Evolutionary conservation across 129 eudicot genomes (phyloP).

Genomic region (Arctium lappa): DNA sequence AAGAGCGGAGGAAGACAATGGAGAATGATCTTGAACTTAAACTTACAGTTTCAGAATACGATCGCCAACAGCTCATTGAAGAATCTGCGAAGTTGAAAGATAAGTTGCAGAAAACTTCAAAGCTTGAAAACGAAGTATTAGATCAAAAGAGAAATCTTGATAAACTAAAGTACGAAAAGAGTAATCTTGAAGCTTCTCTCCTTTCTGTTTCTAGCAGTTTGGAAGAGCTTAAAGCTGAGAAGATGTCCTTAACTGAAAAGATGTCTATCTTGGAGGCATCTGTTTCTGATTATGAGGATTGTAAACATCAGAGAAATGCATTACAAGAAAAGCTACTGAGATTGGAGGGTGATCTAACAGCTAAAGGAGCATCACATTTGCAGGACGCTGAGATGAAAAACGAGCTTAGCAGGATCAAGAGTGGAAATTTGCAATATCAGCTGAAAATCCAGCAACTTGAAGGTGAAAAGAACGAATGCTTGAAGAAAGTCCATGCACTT

Average conservation of each 20-base stretch:
- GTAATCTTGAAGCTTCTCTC: slow-evolving; percentile 47
- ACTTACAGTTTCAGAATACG: slow-evolving; percentile 69
- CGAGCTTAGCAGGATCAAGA: slow-evolving; percentile 51
- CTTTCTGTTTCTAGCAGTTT: slow-evolving; percentile 33
- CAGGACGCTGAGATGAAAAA: slow-evolving; percentile 46
- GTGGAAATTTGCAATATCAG: slow-evolving; percentile 56
- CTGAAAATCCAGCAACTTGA: slow-evolving; percentile 54
- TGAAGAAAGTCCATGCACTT: slow-evolving; percentile 55
- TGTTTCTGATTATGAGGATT: slow-evolving; percentile 51
- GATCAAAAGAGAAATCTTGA: slow-evolving; percentile 41
- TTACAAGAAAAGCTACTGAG: slow-evolving; percentile 57
- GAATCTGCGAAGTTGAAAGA: slow-evolving; percentile 51
- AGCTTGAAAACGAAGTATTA: slow-evolving; percentile 52
- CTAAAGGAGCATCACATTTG: slow-evolving; percentile 26
- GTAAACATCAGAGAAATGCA: slow-evolving; percentile 29
- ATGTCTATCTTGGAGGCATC: slow-evolving; percentile 34
- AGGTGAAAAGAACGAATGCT: slow-evolving; percentile 56
- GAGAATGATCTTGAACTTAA: slow-evolving; percentile 69
- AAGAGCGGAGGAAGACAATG: slow-evolving; percentile 57
- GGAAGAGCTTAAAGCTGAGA: slow-evolving; percentile 55
- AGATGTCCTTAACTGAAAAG: slow-evolving; percentile 28
- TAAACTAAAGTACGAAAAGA: slow-evolving; percentile 44
- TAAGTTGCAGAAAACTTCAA: slow-evolving; percentile 42
- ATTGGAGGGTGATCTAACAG: slow-evolving; percentile 43
- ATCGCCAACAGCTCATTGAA: slow-evolving; percentile 57